These are phyloP conservation scores for Rhodocollybia butyracea DNA, from an alignment of 768 basidiomycete species.

Conservation along the genomic window DNA sequence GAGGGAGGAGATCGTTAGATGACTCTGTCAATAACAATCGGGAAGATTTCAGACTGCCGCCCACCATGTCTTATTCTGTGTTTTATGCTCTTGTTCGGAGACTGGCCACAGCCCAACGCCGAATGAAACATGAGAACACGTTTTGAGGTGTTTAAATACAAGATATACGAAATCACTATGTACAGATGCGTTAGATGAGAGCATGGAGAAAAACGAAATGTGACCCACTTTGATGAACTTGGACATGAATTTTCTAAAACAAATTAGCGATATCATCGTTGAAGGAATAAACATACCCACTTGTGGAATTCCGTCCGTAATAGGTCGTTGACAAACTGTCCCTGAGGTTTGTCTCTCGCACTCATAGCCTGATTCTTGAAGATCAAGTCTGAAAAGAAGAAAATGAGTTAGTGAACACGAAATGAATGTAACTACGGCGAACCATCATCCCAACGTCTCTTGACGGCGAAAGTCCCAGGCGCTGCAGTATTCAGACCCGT, in stretches of 20 bases:
- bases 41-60: no score
- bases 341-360: conserved; percentile 55
- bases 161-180: background rate
- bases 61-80: no score
- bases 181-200: background rate
- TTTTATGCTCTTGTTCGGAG: no score
- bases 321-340: conserved; percentile 93
- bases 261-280: conserved; percentile 1
- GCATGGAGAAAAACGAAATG: background rate
- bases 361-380: conserved; percentile 97
- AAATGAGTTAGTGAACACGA: conserved; percentile 7
- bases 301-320: conserved; percentile 92
- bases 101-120: no score
- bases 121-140: no score
- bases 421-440: no score
- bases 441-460: conserved; percentile 82
- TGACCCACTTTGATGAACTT: conserved; percentile 78
- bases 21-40: no score
- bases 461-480: conserved; percentile 86
- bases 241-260: conserved; percentile 80
- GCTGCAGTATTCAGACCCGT: conserved; percentile 67
- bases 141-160: no score
- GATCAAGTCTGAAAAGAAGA: conserved; percentile 67
- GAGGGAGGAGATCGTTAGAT: no score
- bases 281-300: conserved; percentile 40